These are phyloP conservation scores for Tillandsia fasciculata DNA, from an alignment of 176 grass and related monocot genomes.

Conservation along the genomic window DNA sequence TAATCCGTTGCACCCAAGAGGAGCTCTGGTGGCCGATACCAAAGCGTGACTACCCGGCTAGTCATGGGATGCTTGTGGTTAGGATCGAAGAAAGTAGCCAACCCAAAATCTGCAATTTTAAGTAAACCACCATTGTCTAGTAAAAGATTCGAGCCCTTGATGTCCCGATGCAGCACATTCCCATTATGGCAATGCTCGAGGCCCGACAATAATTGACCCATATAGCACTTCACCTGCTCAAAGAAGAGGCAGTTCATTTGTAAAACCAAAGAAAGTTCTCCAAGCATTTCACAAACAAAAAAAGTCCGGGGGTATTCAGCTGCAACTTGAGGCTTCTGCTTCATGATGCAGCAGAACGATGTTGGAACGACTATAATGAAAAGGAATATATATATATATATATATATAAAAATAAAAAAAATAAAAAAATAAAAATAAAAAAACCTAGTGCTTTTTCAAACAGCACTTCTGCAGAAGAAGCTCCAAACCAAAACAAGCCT, in stretches of 20 bases:
- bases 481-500: no score
- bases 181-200: slow-evolving; percentile 46
- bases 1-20: slow-evolving; percentile 44
- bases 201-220: slow-evolving; percentile 37
- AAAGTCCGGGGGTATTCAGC: no score
- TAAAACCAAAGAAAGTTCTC: slow-evolving; percentile 10
- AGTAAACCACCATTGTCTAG: slow-evolving; percentile 47
- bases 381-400: no score
- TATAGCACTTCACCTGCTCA: slow-evolving; percentile 47
- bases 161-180: slow-evolving; percentile 44
- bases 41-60: slow-evolving; percentile 42
- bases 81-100: slow-evolving; percentile 35
- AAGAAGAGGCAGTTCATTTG: slow-evolving; percentile 4
- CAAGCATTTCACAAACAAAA: no score
- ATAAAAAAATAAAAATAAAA: no score
- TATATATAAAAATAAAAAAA: no score
- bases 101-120: slow-evolving; percentile 48
- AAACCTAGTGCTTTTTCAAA: no score
- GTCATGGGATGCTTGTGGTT: slow-evolving; percentile 37
- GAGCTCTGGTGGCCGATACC: slow-evolving; percentile 45
- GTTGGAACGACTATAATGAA: no score
- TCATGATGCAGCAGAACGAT: no score
- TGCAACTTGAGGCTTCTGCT: no score
- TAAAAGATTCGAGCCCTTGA: slow-evolving; percentile 49
- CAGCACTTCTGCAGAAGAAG: no score